phyloP scores from a whole-genome alignment of 345 rosid species.

The Salix dunnii region DNA sequence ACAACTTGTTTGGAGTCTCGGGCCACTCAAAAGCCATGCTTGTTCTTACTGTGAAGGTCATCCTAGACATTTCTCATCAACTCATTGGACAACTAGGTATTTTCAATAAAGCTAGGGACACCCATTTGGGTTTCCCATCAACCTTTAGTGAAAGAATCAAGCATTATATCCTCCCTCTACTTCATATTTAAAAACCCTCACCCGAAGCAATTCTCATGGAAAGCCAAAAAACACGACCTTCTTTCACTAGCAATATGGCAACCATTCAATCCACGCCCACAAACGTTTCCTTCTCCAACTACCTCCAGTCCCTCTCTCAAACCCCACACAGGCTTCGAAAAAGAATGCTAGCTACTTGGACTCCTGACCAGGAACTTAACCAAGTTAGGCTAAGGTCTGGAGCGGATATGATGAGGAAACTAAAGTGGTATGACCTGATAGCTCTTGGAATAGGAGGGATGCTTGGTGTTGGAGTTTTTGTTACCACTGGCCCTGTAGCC shows the following conservation, averaged over 20 bases:
- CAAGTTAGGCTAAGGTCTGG: constrained; percentile 87
- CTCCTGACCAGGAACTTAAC: constrained; percentile 82
- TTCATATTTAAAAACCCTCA: constrained; percentile 37
- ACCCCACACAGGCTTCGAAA: constrained; percentile 77
- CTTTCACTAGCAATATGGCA: constrained; percentile 27
- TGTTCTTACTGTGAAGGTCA: background rate
- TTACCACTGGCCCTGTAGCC: constrained; percentile 77
- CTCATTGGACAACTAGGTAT: constrained; percentile 20
- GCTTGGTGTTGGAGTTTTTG: constrained; percentile 94
- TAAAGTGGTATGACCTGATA: constrained; percentile 72
- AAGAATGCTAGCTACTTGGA: constrained; percentile 93
- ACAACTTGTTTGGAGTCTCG: constrained; percentile 27
- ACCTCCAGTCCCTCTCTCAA: constrained; percentile 65
- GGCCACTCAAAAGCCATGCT: constrained; percentile 32
- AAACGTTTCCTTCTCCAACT: constrained; percentile 33
- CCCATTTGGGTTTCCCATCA: constrained; percentile 29
- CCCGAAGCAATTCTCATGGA: constrained; percentile 27
- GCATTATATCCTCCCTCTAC: constrained; percentile 12
- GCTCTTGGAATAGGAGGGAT: constrained; percentile 93
- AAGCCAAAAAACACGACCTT: constrained; percentile 21
- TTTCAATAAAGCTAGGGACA: constrained; percentile 24
- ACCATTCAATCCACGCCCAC: constrained; percentile 22
- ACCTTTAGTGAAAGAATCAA: constrained; percentile 30
- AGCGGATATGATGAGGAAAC: constrained; percentile 91
- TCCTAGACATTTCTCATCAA: constrained; percentile 10